phyloP scores from a whole-genome alignment of 495 filamentous ascomycete species.

The Daldinia bambusicola region DNA sequence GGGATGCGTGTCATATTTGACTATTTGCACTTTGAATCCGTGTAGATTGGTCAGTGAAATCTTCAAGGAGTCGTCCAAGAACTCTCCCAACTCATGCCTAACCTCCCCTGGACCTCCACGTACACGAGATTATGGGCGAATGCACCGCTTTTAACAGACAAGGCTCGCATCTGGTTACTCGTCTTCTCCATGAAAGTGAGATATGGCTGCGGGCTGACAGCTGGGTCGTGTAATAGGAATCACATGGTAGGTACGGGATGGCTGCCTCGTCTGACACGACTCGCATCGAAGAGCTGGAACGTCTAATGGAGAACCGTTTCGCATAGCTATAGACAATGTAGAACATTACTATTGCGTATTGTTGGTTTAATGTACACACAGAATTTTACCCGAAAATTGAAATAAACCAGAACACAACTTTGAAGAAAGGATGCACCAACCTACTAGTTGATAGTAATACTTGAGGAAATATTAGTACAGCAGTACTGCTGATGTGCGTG shows the following conservation, averaged over 20 bases:
- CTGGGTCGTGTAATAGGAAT: not conserved
- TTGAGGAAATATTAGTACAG: not conserved
- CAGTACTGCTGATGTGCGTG: not conserved
- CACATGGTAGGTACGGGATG: slow-evolving; percentile 3
- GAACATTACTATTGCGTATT: not conserved
- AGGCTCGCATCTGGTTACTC: not conserved
- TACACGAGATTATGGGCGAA: not conserved
- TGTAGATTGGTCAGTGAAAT: not conserved
- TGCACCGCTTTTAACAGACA: not conserved
- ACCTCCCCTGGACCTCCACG: not conserved
- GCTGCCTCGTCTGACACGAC: slow-evolving; percentile 4
- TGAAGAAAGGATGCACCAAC: slow-evolving; percentile 17
- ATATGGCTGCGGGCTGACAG: slow-evolving; percentile 1
- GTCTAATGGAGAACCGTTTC: not conserved
- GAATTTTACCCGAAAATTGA: not conserved
- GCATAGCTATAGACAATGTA: not conserved
- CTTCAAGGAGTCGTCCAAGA: not conserved
- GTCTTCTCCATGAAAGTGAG: not conserved
- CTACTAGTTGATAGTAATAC: slow-evolving; percentile 18
- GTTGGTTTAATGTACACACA: slow-evolving; percentile 8
- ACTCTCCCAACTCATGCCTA: not conserved
- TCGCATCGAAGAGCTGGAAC: not conserved
- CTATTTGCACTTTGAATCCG: not conserved
- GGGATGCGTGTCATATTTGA: not conserved
- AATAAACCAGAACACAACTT: not conserved